These are phyloP conservation scores for Orbilia ellipsospora DNA, from an alignment of 2,329 filamentous ascomycete species.

Conservation along the genomic window DNA sequence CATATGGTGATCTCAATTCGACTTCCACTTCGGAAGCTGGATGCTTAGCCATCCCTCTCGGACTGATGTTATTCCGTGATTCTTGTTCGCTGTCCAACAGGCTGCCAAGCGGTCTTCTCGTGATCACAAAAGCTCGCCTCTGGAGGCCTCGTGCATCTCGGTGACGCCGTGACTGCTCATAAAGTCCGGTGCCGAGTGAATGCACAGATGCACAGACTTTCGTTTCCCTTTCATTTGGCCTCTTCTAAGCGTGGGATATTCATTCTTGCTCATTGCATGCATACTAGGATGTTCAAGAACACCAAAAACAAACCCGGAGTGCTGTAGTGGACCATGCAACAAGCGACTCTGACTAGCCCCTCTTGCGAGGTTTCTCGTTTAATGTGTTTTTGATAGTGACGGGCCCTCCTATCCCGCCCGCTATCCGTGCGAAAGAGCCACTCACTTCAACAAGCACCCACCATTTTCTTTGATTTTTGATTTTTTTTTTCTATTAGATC, in stretches of 20 bases:
- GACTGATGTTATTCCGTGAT: too few relatives aligned
- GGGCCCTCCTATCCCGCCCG: constrained; percentile 32
- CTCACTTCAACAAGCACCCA: background rate
- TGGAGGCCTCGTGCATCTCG: background rate
- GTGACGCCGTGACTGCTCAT: background rate
- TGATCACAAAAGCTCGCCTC: background rate
- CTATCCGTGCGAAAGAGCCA: constrained; percentile 41
- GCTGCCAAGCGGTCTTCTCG: too few relatives aligned
- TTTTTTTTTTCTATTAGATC: background rate
- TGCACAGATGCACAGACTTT: constrained; percentile 30
- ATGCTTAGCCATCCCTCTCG: too few relatives aligned
- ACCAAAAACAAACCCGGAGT: too few relatives aligned
- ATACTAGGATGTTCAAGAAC: background rate
- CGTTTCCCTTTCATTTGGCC: background rate
- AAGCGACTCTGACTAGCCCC: too few relatives aligned
- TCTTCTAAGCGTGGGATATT: constrained; percentile 22
- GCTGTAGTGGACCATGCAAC: too few relatives aligned
- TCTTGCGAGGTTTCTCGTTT: constrained; percentile 3
- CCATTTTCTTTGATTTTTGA: background rate
- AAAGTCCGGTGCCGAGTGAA: constrained; percentile 18
- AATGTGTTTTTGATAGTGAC: constrained; percentile 13
- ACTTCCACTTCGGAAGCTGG: too few relatives aligned
- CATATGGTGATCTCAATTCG: too few relatives aligned
- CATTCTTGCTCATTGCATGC: background rate
- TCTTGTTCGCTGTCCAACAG: too few relatives aligned